A percentile compares a stretch with the other conserved stretches of the same genome.
Conservation (phyloP, 1,284 basidiomycete genomes). For the Pisolithus thermaeus region DNA sequence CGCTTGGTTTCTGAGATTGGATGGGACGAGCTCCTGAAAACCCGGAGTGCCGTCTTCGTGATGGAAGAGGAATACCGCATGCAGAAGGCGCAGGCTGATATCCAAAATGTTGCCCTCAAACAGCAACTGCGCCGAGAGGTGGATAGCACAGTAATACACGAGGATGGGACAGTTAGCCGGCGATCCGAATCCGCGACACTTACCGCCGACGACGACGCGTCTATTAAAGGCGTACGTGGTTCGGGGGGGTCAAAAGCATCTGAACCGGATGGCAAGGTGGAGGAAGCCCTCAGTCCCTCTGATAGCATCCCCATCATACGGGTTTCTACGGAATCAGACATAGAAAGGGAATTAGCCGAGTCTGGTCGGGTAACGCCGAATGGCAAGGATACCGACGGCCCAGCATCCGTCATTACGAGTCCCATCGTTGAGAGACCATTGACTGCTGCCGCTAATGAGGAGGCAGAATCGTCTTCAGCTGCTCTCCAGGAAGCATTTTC, state of each 20-base stretch:
- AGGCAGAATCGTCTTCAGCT: constrained; percentile 32
- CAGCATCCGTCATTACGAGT: constrained; percentile 16
- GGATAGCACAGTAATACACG: constrained; percentile 41
- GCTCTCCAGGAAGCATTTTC: constrained; percentile 65
- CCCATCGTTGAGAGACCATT: constrained; percentile 53
- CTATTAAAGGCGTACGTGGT: constrained; percentile 53
- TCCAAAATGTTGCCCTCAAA: constrained; percentile 29
- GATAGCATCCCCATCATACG: constrained; percentile 78
- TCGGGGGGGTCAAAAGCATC: constrained; percentile 20
- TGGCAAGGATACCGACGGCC: constrained; percentile 21
- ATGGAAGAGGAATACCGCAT: constrained; percentile 99
- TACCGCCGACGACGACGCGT: constrained; percentile 67
- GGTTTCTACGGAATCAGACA: constrained; percentile 53
- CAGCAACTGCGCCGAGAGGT: constrained; percentile 1
- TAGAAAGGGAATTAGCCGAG: constrained; percentile 31
- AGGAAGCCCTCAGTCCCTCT: constrained; percentile 20
- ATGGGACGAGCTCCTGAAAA: constrained; percentile 97
- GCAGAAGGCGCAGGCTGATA: constrained; percentile 69
- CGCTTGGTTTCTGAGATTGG: constrained; percentile 90
- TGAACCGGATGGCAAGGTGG: constrained; percentile 18
- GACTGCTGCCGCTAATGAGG: constrained; percentile 50
- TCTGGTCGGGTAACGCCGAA: constrained; percentile 28
- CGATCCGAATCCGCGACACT: constrained; percentile 21
- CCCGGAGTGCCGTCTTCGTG: constrained; percentile 92
- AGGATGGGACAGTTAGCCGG: constrained; percentile 45